Base-by-base conservation (phyloP, 495 filamentous ascomycete genomes). In the Trichocladium antarcticum region DNA sequence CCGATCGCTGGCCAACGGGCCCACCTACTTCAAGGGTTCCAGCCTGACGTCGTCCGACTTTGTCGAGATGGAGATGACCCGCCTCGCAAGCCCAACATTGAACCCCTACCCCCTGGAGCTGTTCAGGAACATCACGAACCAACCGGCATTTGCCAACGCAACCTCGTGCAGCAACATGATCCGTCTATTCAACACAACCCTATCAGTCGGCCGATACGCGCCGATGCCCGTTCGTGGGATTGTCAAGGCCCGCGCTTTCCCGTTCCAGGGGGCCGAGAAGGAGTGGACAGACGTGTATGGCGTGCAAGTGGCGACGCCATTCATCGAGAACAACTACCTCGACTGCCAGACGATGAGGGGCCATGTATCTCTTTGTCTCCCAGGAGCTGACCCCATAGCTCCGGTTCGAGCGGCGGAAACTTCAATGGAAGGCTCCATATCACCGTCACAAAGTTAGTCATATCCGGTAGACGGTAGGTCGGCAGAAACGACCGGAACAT, bases 81-180 rank as follows among this genome's bases (percentile, higher is more conserved):
- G 52, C 10, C 19, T 52, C 8, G 19, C 35, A 3, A 29, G 50
- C 6, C 1, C 20, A 6, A 37, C n/a, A 6, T 3, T 46, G 12
- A 56, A 51, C 22, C 61, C 68, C 10, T 71, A 64, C 45, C 56
- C 64, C 0, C 42, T 72, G 32, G 56, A 57, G 2, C 59, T 70
- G 17, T 61, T 72, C 45, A 57, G 51, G 32, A 68, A 67, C 45
- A 57, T 69, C 20, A 72, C 68, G 7, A 72, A 69, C 57, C 68
- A 72, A 45, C 67, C 66, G 12, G 66, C 58, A 12, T 72, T 70
- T 49, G 63, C 65, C 27, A 63, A 65, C 44, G 56, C 60, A 0
- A 48, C 47, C 1, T 38, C 57, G 0, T 72, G 68, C 54, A 67
- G 70, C 49, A 60, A 67, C 41, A 69, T 67, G 57, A 56, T 57